These are phyloP conservation scores for Persicaria tinctoria DNA, from an alignment of 148 eudicot species.

Conservation along the genomic window DNA sequence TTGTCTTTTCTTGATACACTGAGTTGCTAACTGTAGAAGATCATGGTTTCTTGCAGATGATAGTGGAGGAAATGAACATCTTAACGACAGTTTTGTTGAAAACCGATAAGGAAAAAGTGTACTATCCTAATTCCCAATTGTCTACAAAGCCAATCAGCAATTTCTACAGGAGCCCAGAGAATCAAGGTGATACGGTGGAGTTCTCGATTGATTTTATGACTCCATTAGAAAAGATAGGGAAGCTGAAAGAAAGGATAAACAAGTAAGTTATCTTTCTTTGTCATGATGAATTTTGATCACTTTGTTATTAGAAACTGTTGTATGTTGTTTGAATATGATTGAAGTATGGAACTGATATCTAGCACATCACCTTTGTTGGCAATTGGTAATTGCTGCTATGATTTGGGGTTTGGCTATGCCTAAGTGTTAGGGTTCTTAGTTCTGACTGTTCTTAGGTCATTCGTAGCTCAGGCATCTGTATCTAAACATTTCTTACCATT, in stretches of 20 bases:
- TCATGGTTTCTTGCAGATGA: slow-evolving; percentile 31
- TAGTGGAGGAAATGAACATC: slow-evolving; percentile 77
- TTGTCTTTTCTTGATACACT: neutral
- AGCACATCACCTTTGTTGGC: neutral
- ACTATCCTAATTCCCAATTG: slow-evolving; percentile 56
- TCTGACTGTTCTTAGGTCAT: too few species aligned
- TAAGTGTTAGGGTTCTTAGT: too few species aligned
- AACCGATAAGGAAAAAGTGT: slow-evolving; percentile 53
- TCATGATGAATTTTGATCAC: neutral
- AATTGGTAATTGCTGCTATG: too few species aligned
- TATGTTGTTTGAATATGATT: neutral
- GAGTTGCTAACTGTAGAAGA: neutral
- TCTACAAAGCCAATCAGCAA: slow-evolving; percentile 61
- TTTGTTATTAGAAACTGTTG: neutral
- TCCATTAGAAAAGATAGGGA: slow-evolving; percentile 39
- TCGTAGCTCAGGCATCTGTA: neutral
- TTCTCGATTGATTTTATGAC: slow-evolving; percentile 57
- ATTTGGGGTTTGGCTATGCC: too few species aligned
- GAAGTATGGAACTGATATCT: neutral
- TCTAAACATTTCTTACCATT: neutral
- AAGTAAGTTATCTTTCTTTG: slow-evolving; percentile 29
- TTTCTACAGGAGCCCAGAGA: slow-evolving; percentile 60
- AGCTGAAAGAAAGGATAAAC: slow-evolving; percentile 46
- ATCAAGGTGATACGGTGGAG: slow-evolving; percentile 49
- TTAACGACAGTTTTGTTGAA: slow-evolving; percentile 54